These are phyloP conservation scores for Medicago truncatula DNA, from an alignment of 306 rosid genomes.

Conservation along the genomic window DNA sequence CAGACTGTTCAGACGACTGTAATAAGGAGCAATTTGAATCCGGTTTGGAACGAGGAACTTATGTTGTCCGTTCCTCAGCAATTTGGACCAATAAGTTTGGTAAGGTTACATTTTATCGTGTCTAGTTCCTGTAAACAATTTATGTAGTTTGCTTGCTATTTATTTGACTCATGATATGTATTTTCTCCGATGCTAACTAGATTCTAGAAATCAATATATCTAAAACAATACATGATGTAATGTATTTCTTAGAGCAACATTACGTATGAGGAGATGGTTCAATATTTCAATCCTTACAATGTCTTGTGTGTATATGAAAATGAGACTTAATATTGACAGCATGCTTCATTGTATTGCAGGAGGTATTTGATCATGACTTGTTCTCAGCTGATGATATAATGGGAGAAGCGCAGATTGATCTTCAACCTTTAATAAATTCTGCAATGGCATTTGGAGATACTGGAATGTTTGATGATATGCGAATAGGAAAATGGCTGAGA, in stretches of 20 bases:
- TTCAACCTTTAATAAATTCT: slow-evolving; percentile 92
- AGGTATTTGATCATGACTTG: slow-evolving; percentile 81
- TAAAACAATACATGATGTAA: no score
- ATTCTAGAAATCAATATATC: no score
- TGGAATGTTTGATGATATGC: slow-evolving; percentile 87
- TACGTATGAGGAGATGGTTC: no score
- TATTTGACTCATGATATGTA: no score
- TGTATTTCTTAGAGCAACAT: no score
- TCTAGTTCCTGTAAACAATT: background rate
- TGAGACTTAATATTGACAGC: slow-evolving; percentile 13
- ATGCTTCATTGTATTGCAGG: slow-evolving; percentile 58
- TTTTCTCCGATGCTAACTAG: no score
- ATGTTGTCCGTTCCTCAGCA: slow-evolving; percentile 82
- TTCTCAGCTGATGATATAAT: slow-evolving; percentile 95
- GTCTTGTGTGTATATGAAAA: background rate
- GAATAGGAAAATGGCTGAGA: slow-evolving; percentile 93
- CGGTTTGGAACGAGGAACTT: slow-evolving; percentile 95
- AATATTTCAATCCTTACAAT: no score
- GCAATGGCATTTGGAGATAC: slow-evolving; percentile 93
- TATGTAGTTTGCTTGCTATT: no score
- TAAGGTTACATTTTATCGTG: slow-evolving; percentile 46
- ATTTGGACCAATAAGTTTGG: slow-evolving; percentile 78
- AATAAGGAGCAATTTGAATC: slow-evolving; percentile 85
- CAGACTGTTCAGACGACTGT: slow-evolving; percentile 75
- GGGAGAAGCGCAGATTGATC: slow-evolving; percentile 99